Conservation (phyloP, 345 rosid genomes). For the Melastoma malabathricum region DNA sequence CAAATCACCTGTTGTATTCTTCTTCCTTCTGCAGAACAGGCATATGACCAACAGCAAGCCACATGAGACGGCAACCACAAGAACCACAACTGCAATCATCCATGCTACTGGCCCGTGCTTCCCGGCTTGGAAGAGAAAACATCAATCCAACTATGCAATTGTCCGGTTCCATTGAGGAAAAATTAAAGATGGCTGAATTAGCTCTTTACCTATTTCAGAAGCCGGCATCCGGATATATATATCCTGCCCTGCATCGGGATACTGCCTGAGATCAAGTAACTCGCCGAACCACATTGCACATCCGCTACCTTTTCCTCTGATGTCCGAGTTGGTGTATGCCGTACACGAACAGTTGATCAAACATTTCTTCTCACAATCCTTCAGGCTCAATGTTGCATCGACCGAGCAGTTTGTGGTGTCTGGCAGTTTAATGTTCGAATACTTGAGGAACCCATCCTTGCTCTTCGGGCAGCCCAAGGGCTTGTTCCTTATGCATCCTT, state of each 20-base stretch:
- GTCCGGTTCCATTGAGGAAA: not conserved
- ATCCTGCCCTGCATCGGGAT: slow-evolving; percentile 23
- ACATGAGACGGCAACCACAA: not conserved
- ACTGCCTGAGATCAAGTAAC: slow-evolving; percentile 24
- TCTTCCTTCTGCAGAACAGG: not conserved
- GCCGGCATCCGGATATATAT: slow-evolving; percentile 30
- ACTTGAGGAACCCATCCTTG: slow-evolving; percentile 22
- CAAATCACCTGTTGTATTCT: not conserved
- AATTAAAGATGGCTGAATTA: slow-evolving; percentile 1
- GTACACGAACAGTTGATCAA: slow-evolving; percentile 22
- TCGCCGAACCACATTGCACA: slow-evolving; percentile 24
- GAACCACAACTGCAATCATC: slow-evolving; percentile 1
- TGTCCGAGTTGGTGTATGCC: slow-evolving; percentile 18
- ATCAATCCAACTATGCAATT: slow-evolving; percentile 1
- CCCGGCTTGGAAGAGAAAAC: slow-evolving; percentile 3
- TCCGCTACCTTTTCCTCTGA: slow-evolving; percentile 18
- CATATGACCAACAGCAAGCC: not conserved
- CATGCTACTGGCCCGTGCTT: not conserved
- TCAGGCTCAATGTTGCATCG: slow-evolving; percentile 7
- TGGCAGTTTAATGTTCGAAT: slow-evolving; percentile 24
- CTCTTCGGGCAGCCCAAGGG: slow-evolving; percentile 12
- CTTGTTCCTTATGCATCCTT: slow-evolving; percentile 25
- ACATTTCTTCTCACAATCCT: slow-evolving; percentile 20
- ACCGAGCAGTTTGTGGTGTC: slow-evolving; percentile 16
- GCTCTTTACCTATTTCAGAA: slow-evolving; percentile 18